A percentile compares a stretch with the other conserved stretches of the same genome.
Evolutionary conservation across 2,329 filamentous ascomycete genomes (phyloP).

Genomic region (Ceratocystiopsis minuta): DNA sequence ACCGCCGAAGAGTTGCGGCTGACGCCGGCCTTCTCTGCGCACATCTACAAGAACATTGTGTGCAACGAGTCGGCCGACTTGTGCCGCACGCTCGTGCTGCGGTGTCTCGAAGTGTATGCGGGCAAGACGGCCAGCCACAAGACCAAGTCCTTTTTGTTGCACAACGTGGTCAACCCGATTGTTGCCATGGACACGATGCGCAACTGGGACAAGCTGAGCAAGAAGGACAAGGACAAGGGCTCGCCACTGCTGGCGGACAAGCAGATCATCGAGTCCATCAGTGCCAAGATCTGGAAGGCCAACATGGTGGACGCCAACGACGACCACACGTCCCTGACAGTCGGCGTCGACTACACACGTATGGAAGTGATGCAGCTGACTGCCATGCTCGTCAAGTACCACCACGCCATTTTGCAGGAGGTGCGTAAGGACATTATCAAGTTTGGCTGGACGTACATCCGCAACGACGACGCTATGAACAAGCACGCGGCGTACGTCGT

Average conservation of each 20-base stretch:
- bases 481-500: slow-evolving; percentile 96
- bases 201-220: slow-evolving; percentile 46
- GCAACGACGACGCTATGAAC: slow-evolving; percentile 96
- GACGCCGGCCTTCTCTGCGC: slow-evolving; percentile 57
- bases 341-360: slow-evolving; percentile 78
- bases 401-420: slow-evolving; percentile 73
- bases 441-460: slow-evolving; percentile 97
- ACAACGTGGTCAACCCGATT: slow-evolving; percentile 86
- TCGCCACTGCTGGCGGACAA: slow-evolving; percentile 63
- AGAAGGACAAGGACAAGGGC: slow-evolving; percentile 23
- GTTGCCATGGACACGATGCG: slow-evolving; percentile 91
- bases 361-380: slow-evolving; percentile 94
- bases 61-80: slow-evolving; percentile 71
- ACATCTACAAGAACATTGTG: slow-evolving; percentile 75
- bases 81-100: slow-evolving; percentile 63
- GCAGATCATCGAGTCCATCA: slow-evolving; percentile 72
- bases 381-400: slow-evolving; percentile 87
- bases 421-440: slow-evolving; percentile 96
- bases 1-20: slow-evolving; percentile 68
- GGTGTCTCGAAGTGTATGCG: slow-evolving; percentile 76
- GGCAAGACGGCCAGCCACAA: slow-evolving; percentile 64
- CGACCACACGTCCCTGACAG: slow-evolving; percentile 37
- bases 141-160: slow-evolving; percentile 82
- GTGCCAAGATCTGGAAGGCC: slow-evolving; percentile 85
- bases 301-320: slow-evolving; percentile 68